Percentiles rank a stretch among this genome's conserved stretches.
Evolutionary conservation across 768 basidiomycete genomes (phyloP).

Genomic region (Trametes cinnabarina): DNA sequence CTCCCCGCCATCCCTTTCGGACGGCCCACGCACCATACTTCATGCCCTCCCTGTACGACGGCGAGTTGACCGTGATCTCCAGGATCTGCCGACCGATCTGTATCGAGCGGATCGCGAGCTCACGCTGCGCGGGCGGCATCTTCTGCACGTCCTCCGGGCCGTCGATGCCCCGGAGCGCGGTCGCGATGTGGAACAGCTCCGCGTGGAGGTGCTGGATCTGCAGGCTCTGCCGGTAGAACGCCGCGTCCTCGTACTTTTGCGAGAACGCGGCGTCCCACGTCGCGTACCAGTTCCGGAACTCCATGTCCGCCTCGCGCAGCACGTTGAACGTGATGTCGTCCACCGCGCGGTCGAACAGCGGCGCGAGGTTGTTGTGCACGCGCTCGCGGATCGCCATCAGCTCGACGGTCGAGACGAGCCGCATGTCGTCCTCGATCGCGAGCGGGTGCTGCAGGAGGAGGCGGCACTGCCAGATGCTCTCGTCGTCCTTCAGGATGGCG

Average conservation of each 20-base stretch:
- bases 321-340: conserved; percentile 69
- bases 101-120: conserved; percentile 81
- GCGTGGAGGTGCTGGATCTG: conserved; percentile 87
- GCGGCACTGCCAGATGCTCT: conserved; percentile 81
- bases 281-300: conserved; percentile 81
- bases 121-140: conserved; percentile 75
- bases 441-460: conserved; percentile 82
- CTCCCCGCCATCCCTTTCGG: neutral
- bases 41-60: conserved; percentile 86
- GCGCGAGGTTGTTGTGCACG: conserved; percentile 78
- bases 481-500: conserved; percentile 89
- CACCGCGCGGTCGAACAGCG: conserved; percentile 69
- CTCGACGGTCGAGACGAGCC: conserved; percentile 92
- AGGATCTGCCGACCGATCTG: conserved; percentile 75
- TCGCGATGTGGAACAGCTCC: conserved; percentile 84
- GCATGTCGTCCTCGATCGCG: conserved; percentile 90
- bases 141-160: conserved; percentile 83
- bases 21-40: conserved; percentile 65
- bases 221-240: conserved; percentile 84
- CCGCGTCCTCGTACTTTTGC: conserved; percentile 83
- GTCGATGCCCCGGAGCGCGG: conserved; percentile 76
- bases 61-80: conserved; percentile 82
- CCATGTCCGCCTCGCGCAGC: conserved; percentile 68
- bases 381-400: conserved; percentile 87
- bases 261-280: conserved; percentile 80